Conservation (phyloP, 164 flowering plant species). For the Stephania yunnanensis region DNA sequence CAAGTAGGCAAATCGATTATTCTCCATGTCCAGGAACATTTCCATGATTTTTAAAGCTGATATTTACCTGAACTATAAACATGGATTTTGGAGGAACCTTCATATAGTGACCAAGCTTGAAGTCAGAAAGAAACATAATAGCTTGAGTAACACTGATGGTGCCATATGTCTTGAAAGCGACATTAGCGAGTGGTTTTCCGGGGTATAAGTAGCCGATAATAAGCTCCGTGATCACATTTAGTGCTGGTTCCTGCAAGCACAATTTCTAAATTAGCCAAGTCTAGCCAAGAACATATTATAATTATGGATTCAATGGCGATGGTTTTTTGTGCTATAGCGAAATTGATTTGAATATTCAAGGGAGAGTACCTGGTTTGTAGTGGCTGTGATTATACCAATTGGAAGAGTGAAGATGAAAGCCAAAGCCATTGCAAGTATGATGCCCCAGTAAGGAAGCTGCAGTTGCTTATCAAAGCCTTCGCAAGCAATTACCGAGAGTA, state of each 20-base stretch:
- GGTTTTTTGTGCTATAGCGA: no score
- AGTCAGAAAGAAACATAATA: constrained; percentile 9
- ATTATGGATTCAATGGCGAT: no score
- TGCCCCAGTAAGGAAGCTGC: constrained; percentile 90
- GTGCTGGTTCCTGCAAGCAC: constrained; percentile 13
- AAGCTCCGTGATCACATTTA: constrained; percentile 16
- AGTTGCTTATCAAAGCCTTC: constrained; percentile 65
- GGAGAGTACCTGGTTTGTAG: constrained; percentile 53
- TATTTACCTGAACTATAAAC: constrained; percentile 62
- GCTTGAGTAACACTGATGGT: constrained; percentile 17
- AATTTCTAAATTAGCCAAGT: not conserved
- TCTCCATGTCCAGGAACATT: constrained; percentile 13
- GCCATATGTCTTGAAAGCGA: constrained; percentile 19
- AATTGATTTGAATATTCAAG: no score
- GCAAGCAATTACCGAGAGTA: constrained; percentile 38
- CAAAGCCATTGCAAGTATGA: constrained; percentile 8
- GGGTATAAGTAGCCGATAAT: constrained; percentile 16
- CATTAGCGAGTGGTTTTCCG: constrained; percentile 20
- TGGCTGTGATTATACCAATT: constrained; percentile 61
- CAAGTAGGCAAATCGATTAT: not conserved
- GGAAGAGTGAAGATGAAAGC: constrained; percentile 72
- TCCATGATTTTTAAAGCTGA: not conserved
- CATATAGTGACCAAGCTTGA: constrained; percentile 19
- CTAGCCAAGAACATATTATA: not conserved
- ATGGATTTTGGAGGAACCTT: constrained; percentile 54